Evolutionary conservation across 495 filamentous ascomycete species (phyloP).

Genomic region (Aspergillus nidulans): DNA sequence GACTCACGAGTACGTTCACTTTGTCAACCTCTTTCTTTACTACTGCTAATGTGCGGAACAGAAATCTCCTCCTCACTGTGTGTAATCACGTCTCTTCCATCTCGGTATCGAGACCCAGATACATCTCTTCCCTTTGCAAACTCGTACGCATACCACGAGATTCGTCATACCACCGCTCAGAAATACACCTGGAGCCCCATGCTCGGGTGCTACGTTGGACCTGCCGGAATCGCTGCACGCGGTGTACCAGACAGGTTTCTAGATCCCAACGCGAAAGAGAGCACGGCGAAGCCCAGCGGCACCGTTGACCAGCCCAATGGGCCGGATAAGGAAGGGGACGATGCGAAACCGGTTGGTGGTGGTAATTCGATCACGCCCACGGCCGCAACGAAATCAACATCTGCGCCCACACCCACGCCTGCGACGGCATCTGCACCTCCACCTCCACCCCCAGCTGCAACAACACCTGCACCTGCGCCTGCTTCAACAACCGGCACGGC

Average conservation of each 20-base stretch:
- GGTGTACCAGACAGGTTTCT: slow-evolving; percentile 69
- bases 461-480: background rate
- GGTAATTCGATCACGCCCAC: background rate
- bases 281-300: slow-evolving; percentile 5
- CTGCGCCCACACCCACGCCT: slow-evolving; percentile 6
- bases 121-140: slow-evolving; percentile 75
- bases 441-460: slow-evolving; percentile 1
- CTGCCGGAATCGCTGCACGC: slow-evolving; percentile 52
- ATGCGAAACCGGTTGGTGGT: slow-evolving; percentile 12
- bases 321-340: slow-evolving; percentile 5
- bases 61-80: slow-evolving; percentile 57
- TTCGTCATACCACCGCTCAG: slow-evolving; percentile 51
- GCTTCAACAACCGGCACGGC: slow-evolving; percentile 1
- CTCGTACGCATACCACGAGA: slow-evolving; percentile 67
- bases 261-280: slow-evolving; percentile 22
- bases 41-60: slow-evolving; percentile 16
- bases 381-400: background rate
- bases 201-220: slow-evolving; percentile 71
- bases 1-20: slow-evolving; percentile 43
- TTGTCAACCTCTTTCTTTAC: background rate
- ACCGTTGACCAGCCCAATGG: background rate
- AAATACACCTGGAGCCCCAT: slow-evolving; percentile 72
- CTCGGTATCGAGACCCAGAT: slow-evolving; percentile 69
- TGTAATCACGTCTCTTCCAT: slow-evolving; percentile 74
- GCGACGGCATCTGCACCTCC: background rate